Percentiles rank a stretch among this genome's conserved stretches.
These are phyloP conservation scores for Phalaenopsis aphrodite DNA, from an alignment of 106 monocot genomes.

Conservation along the genomic window DNA sequence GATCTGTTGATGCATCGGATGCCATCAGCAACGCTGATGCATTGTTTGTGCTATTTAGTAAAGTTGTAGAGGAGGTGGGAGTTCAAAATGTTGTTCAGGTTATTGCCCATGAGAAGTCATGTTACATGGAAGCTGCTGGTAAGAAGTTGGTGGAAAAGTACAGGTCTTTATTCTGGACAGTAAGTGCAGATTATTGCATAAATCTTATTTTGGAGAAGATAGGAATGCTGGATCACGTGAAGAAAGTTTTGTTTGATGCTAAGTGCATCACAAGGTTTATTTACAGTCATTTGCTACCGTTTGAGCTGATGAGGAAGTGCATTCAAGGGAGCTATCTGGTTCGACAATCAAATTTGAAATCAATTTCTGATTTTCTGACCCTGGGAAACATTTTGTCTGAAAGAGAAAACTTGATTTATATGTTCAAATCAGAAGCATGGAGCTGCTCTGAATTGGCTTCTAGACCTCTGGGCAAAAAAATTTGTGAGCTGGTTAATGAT, in stretches of 20 bases:
- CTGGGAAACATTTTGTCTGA: slow-evolving; percentile 43
- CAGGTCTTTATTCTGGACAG: slow-evolving; percentile 37
- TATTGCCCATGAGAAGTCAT: slow-evolving; percentile 40
- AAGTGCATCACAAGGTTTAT: slow-evolving; percentile 56
- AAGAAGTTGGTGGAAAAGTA: slow-evolving; percentile 49
- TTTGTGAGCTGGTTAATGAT: slow-evolving; percentile 35
- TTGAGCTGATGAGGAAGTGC: slow-evolving; percentile 39
- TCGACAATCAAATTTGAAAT: slow-evolving; percentile 32
- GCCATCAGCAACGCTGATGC: slow-evolving; percentile 40
- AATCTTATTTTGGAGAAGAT: slow-evolving; percentile 61
- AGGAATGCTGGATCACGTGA: slow-evolving; percentile 39
- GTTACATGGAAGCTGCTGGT: slow-evolving; percentile 50
- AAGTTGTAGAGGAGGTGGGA: slow-evolving; percentile 58
- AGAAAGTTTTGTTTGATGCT: slow-evolving; percentile 29
- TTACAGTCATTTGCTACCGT: slow-evolving; percentile 40
- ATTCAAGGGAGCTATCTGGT: slow-evolving; percentile 39
- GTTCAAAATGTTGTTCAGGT: slow-evolving; percentile 60
- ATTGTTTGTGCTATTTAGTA: slow-evolving; percentile 33
- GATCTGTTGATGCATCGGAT: slow-evolving; percentile 54
- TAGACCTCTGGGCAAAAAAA: slow-evolving; percentile 24
- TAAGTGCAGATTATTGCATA: slow-evolving; percentile 65
- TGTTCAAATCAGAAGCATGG: slow-evolving; percentile 54
- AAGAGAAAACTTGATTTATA: slow-evolving; percentile 43
- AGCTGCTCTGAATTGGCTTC: slow-evolving; percentile 35
- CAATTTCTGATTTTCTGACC: slow-evolving; percentile 41